Evolutionary conservation across 495 filamentous ascomycete genomes (phyloP), one percentile per base, ranked within the genome.

Genomic region (Umbilicaria muhlenbergii): DNA sequence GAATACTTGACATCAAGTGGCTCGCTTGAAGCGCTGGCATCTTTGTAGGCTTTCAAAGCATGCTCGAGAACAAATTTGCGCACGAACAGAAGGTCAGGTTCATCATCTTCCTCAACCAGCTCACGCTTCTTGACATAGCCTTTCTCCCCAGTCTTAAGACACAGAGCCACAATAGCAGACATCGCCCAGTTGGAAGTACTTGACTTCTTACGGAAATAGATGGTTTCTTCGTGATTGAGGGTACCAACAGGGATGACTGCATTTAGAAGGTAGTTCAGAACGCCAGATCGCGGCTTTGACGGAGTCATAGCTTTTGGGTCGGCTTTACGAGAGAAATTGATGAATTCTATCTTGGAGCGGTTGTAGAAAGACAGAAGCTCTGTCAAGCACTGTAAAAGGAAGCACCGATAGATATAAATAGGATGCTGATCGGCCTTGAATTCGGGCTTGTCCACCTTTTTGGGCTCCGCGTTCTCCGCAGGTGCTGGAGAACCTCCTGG

Each of bases 391-490:
- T 94, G 85, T 34, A 99, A 70, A 43, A 99, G 68, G 66, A 96
- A 94, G 66, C 86, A 94, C 16, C 92, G 77, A 53, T 96, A 99
- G 45, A 94, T 80, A 60, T 91, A 95, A 47, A 93, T 95, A 1
- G 86, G 83, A 58, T 99, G 86, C 14, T 94, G 80, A 35, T 96
- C 89, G 5, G 85, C 67, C 61, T 93, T 95, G 68, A 96, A 94
- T 1, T 71, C 63, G 2, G 73, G 63, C 61, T 93, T 94, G n/a
- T 76, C 64, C 5, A 63, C 39, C 58, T 92, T 92, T 58, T 77
- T 79, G 21, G 17, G 39, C 11, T 71, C 63, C 46, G 68, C 69
- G 11, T 58, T 46, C 18, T 69, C 68, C 11, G 53, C 28, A 3
- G 48, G 48, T 24, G 62, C 46, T 17, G 54, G 32, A 16, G 58